These are phyloP conservation scores for Tetratostichococcus sp. DNA, from an alignment of 139 green algal genomes.

Conservation along the genomic window DNA sequence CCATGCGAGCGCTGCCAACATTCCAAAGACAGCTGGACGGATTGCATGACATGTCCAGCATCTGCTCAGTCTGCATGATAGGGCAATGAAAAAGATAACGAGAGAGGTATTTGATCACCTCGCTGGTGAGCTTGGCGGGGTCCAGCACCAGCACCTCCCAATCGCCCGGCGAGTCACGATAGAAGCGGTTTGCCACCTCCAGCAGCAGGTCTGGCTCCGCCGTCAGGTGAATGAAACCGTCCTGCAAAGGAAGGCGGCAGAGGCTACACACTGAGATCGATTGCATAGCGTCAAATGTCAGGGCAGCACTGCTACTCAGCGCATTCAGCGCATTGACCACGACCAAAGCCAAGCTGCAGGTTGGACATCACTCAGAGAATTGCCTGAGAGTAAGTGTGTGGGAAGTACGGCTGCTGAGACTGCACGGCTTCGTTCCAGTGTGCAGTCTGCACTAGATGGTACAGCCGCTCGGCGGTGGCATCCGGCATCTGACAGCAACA, in stretches of 20 bases:
- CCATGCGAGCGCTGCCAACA: too few relatives aligned
- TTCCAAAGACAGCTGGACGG: background rate
- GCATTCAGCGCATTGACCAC: too few relatives aligned
- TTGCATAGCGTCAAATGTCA: too few relatives aligned
- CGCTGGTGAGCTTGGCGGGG: slow-evolving; percentile 18
- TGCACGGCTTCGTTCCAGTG: background rate
- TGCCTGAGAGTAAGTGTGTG: slow-evolving; percentile 40
- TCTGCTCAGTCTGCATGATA: slow-evolving; percentile 36
- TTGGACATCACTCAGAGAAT: too few relatives aligned
- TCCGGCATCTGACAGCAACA: background rate
- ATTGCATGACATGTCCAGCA: background rate
- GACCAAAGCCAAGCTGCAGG: too few relatives aligned
- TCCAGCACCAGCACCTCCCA: slow-evolving; percentile 49
- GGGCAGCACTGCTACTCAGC: too few relatives aligned
- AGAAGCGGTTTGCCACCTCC: slow-evolving; percentile 66
- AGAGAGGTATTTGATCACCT: slow-evolving; percentile 40
- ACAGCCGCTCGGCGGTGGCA: background rate
- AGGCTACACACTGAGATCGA: too few relatives aligned
- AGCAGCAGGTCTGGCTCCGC: slow-evolving; percentile 52
- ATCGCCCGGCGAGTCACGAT: slow-evolving; percentile 22
- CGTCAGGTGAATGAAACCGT: slow-evolving; percentile 74
- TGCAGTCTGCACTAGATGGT: background rate
- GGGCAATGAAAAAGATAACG: slow-evolving; percentile 51
- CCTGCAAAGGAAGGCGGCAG: too few relatives aligned
- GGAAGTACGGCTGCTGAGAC: slow-evolving; percentile 29